Conservation (phyloP, 164 flowering plant genomes). For the Stephania japonica region DNA sequence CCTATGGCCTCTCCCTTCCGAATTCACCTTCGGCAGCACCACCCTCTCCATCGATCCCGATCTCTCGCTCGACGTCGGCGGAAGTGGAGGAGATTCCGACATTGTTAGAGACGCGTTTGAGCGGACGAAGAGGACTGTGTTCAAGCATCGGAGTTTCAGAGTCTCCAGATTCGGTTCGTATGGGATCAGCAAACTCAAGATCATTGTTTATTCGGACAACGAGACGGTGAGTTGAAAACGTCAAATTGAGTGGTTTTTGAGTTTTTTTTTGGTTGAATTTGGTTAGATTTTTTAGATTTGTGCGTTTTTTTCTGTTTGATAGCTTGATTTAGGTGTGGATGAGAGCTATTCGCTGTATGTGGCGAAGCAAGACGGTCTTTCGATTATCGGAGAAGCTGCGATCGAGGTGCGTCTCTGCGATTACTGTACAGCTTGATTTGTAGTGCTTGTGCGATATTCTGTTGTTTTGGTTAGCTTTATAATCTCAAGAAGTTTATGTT, state of each 20-base stretch:
- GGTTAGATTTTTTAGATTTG: not conserved
- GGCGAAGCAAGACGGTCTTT: slow-evolving; percentile 18
- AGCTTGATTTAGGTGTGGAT: slow-evolving; percentile 32
- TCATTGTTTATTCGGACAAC: slow-evolving; percentile 25
- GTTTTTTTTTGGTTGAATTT: not conserved
- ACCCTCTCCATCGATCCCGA: slow-evolving; percentile 69
- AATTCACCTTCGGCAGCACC: slow-evolving; percentile 46
- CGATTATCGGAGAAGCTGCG: slow-evolving; percentile 24
- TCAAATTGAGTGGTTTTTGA: not conserved
- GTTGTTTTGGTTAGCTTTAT: slow-evolving; percentile 1
- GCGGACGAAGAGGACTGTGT: slow-evolving; percentile 52
- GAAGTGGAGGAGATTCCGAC: slow-evolving; percentile 43
- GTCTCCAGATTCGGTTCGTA: slow-evolving; percentile 23
- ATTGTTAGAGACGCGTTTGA: slow-evolving; percentile 55
- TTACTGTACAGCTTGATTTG: no score
- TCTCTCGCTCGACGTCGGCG: slow-evolving; percentile 42
- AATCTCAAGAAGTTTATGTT: slow-evolving; percentile 11
- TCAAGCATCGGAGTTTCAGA: slow-evolving; percentile 36
- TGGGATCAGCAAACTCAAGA: slow-evolving; percentile 38
- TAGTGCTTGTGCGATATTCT: not conserved
- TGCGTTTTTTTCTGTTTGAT: not conserved
- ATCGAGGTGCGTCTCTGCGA: slow-evolving; percentile 16
- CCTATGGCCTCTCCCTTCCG: slow-evolving; percentile 79
- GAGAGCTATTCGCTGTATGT: slow-evolving; percentile 34
- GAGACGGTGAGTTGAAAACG: slow-evolving; percentile 26